phyloP scores from a whole-genome alignment of 805 yeast species.

The Saccharomycopsis sp. region DNA sequence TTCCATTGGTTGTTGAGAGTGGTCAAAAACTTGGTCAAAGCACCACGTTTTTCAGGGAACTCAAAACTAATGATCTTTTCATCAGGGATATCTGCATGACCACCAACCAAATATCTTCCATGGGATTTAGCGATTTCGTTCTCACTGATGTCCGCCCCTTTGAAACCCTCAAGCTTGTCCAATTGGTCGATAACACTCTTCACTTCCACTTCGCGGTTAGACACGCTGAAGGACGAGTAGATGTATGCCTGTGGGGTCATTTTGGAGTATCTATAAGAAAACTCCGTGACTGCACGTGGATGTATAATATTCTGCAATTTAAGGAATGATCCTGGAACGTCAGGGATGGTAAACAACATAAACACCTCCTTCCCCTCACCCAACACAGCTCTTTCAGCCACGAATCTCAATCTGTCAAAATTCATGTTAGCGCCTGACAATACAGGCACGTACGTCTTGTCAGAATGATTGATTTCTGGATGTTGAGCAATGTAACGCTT shows the following conservation, averaged over 20 bases:
- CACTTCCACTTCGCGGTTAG: constrained; percentile 61
- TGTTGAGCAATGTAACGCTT: constrained; percentile 67
- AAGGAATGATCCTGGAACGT: constrained; percentile 83
- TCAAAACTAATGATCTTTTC: constrained; percentile 82
- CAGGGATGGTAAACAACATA: constrained; percentile 85
- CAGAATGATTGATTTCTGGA: constrained; percentile 64
- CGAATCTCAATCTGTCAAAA: constrained; percentile 92
- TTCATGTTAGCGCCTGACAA: constrained; percentile 98
- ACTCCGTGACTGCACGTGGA: constrained; percentile 91
- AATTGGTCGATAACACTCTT: constrained; percentile 53
- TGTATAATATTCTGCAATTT: constrained; percentile 68
- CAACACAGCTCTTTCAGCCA: constrained; percentile 93
- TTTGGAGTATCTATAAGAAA: constrained; percentile 64
- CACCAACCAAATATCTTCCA: constrained; percentile 95
- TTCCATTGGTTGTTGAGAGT: constrained; percentile 79
- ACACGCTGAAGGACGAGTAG: constrained; percentile 82
- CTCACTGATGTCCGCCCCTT: constrained; percentile 78
- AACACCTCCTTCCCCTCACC: constrained; percentile 98
- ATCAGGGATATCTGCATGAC: constrained; percentile 62
- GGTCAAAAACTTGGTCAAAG: constrained; percentile 71
- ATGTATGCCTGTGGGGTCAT: constrained; percentile 55
- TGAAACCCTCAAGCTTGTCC: constrained; percentile 51
- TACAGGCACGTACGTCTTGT: constrained; percentile 72
- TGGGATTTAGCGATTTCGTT: constrained; percentile 95
- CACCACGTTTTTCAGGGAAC: constrained; percentile 98